These are phyloP conservation scores for Barnettozyma californica DNA, from an alignment of 805 yeast species.

Conservation along the genomic window DNA sequence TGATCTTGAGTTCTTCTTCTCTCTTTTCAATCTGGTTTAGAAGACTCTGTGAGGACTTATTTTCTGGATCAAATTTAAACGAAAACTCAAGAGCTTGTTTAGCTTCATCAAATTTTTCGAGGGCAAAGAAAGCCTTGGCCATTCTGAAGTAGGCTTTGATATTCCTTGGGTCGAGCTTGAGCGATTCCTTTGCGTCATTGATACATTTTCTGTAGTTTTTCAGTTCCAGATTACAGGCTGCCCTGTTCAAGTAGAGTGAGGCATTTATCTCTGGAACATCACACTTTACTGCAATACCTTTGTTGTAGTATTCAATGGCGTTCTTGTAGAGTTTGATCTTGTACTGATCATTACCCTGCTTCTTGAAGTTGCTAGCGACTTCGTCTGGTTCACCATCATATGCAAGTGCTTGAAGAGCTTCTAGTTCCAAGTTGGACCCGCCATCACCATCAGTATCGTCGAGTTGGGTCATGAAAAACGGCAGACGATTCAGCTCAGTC, in stretches of 20 bases:
- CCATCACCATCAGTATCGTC: constrained; percentile 75
- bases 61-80: constrained; percentile 50
- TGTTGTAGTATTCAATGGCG: constrained; percentile 75
- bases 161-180: constrained; percentile 60
- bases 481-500: constrained; percentile 73
- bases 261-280: constrained; percentile 49
- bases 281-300: constrained; percentile 71
- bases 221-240: constrained; percentile 86
- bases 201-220: constrained; percentile 81
- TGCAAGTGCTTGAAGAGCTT: constrained; percentile 86
- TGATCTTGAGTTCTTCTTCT: constrained; percentile 28
- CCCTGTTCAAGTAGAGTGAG: constrained; percentile 72
- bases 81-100: constrained; percentile 62
- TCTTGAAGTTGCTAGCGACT: constrained; percentile 81
- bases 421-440: constrained; percentile 69
- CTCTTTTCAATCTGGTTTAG: constrained; percentile 36
- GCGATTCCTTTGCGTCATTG: constrained; percentile 74
- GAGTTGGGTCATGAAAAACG: constrained; percentile 88
- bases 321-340: constrained; percentile 63
- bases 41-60: constrained; percentile 48
- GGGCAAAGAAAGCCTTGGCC: constrained; percentile 69
- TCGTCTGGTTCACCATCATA: constrained; percentile 96
- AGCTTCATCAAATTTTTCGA: constrained; percentile 71
- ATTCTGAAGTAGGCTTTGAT: constrained; percentile 84
- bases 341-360: constrained; percentile 88